phyloP scores from a whole-genome alignment of 2,329 filamentous ascomycete genomes.

The Chalara sp. region DNA sequence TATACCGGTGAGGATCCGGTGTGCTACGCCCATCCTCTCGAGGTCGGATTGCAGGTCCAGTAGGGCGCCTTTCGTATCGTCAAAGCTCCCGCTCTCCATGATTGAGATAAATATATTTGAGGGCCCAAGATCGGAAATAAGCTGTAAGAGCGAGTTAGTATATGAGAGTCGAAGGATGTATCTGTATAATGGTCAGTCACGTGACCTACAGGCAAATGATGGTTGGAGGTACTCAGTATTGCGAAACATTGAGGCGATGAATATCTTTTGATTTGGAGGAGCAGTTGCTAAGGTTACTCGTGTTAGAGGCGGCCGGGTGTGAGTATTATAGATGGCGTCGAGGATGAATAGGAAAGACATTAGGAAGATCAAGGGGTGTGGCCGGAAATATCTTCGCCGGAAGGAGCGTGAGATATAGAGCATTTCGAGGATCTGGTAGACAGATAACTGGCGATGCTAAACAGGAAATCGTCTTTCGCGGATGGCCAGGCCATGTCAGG shows the following conservation, averaged over 20 bases:
- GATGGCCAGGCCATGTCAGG: no score
- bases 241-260: neutral
- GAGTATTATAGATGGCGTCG: constrained; percentile 5
- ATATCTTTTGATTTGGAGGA: neutral
- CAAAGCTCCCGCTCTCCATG: constrained; percentile 63
- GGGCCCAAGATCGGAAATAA: constrained; percentile 49
- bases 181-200: neutral
- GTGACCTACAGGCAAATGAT: neutral
- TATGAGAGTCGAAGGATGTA: constrained; percentile 51
- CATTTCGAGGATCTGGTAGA: neutral
- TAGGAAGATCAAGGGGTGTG: constrained; percentile 5
- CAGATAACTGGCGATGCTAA: no score
- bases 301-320: constrained; percentile 1
- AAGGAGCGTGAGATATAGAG: constrained; percentile 6
- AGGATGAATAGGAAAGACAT: constrained; percentile 8
- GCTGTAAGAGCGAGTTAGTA: constrained; percentile 50
- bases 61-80: constrained; percentile 60
- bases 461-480: no score
- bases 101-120: constrained; percentile 62
- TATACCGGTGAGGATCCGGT: constrained; percentile 46
- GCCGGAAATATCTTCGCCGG: constrained; percentile 6
- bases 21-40: constrained; percentile 41
- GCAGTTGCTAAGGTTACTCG: neutral
- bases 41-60: constrained; percentile 47
- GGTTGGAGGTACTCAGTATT: neutral